Base-by-base conservation (phyloP, 2,329 filamentous ascomycete species). In the Hypoxylon sp. region DNA sequence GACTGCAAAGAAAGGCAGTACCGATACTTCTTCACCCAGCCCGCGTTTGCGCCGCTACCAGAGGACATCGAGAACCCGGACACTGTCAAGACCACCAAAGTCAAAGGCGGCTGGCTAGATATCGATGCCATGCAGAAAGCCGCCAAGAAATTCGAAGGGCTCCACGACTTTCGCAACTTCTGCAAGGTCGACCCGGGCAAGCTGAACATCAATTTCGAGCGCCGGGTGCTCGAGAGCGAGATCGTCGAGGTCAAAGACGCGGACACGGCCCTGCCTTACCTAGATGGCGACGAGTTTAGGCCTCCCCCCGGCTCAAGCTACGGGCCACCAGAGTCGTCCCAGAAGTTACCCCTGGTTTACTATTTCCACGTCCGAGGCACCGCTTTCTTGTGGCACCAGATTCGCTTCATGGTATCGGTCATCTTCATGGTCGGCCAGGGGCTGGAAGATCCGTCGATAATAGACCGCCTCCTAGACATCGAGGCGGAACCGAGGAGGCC, bases 331-430 rank as follows among this genome's bases (percentile, higher is more conserved):
- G 58, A 48, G 2, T 13, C 10, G 20, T 15, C 38, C 13, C 38
- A 57, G 3, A 60, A 57, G 4, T 70, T 75, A 50, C 82, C 87
- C 5, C 90, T 91, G 70, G 83, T 97, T 11, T 98, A 96, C 77
- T 88, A 89, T 60, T 96, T 99, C 75, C 88, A 89, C 55, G 87
- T 99, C 35, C 87, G 93, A 66, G 95, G 95, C 17, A 92, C 90
- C 6, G 95, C 93, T 1, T 99, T 99, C 75, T 78, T 99, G 42
- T 99, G 95, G 95, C 95, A 99, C 77, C 95, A 99, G 77, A 96
- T 99, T 66, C 88, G 95, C 20, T 91, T 94, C 78, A 93, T 99
- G 85, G 88, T 96, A n/a, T 86, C 88, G 13, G 81, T 98, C 5
- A 79, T 99, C n/a, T 98, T 99, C 78, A 80, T 95, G 9, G 87